phyloP scores from a whole-genome alignment of 2,329 filamentous ascomycete species.

The Drechslera avenae region DNA sequence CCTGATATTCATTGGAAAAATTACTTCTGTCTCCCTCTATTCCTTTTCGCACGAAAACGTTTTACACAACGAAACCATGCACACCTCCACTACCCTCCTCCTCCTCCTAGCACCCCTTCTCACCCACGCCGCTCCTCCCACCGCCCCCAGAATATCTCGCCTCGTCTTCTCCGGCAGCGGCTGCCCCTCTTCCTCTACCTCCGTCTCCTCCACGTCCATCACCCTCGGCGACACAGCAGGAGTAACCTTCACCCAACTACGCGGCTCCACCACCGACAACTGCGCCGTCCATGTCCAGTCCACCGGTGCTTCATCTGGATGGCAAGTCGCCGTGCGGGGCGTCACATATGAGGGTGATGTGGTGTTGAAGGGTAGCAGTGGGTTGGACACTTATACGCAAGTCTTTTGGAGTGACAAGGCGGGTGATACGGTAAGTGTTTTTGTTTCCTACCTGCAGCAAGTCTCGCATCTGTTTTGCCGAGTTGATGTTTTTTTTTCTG shows the following conservation, averaged over 20 bases:
- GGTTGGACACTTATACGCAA: conserved; percentile 32
- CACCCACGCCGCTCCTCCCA: conserved; percentile 26
- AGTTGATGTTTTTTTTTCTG: too few relatives aligned
- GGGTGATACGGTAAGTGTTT: conserved; percentile 35
- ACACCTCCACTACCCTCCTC: conserved; percentile 18
- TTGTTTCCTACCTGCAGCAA: too few relatives aligned
- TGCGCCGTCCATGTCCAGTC: conserved; percentile 40
- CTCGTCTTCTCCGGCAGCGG: conserved; percentile 35
- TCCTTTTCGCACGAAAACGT: too few relatives aligned
- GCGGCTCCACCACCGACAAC: conserved; percentile 33
- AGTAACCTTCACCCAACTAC: conserved; percentile 33
- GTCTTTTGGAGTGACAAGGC: conserved; percentile 41
- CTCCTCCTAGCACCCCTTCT: conserved; percentile 21
- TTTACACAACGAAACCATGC: too few relatives aligned
- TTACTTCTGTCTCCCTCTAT: background rate
- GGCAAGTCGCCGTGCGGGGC: conserved; percentile 38
- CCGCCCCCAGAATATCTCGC: conserved; percentile 30
- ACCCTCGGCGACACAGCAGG: conserved; percentile 29
- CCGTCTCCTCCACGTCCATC: conserved; percentile 22
- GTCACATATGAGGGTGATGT: conserved; percentile 33
- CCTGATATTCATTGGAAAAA: too few relatives aligned
- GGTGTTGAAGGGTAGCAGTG: conserved; percentile 27
- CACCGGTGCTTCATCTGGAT: conserved; percentile 29
- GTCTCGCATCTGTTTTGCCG: too few relatives aligned
- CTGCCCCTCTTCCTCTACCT: conserved; percentile 34